Evolutionary conservation across 2,329 filamentous ascomycete species (phyloP), one percentile per base, ranked within the genome.

Genomic region (Pyricularia grisea): DNA sequence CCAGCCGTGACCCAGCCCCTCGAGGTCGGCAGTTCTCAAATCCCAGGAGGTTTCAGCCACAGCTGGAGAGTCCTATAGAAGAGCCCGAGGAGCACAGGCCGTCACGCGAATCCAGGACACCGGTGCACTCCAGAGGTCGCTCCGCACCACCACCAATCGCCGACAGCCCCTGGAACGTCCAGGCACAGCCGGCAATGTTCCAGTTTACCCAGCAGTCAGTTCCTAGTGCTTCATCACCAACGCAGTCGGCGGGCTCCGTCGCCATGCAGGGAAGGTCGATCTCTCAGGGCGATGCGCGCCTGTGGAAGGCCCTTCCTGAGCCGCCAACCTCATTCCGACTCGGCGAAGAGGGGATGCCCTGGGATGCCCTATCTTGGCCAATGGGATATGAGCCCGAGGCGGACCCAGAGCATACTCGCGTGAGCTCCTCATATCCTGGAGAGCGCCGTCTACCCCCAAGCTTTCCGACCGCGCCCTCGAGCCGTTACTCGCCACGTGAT

Each of bases 91-190:
- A 74, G 55, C 71, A 73, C 12, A 74, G 76, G 25, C 69, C 69
- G 9, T 74, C 76, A 23, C 73, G 76, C 11, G 72, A 73, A 10
- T 72, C 73, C 2, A 71, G 75, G 36, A 71, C 76, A 6, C 78
- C 79, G 10, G 25, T 60, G 50, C 78, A 81, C 66, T 81, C 82
- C 68, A 79, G 84, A 33, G 83, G 83, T 28, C 78, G 77, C 30
- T 85, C 84, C 3, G 84, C 83, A 7, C 83, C 83, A 17, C 82
- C 84, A 2, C 81, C 81, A 0, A 75, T 82, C 65, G 82, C 81
- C 65, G 80, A 81, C 27, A 82, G 79, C 69, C 82, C 81, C 0
- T 85, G 83, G 83, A 80, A 84, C 69, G 76, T 78, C 5, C 73
- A 68, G 17, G 65, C 65, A 4, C 75, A 75, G 33, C 72, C 76